Evolutionary conservation across 73 alveolate species (phyloP).

Genomic region (Stentor roeselii): DNA sequence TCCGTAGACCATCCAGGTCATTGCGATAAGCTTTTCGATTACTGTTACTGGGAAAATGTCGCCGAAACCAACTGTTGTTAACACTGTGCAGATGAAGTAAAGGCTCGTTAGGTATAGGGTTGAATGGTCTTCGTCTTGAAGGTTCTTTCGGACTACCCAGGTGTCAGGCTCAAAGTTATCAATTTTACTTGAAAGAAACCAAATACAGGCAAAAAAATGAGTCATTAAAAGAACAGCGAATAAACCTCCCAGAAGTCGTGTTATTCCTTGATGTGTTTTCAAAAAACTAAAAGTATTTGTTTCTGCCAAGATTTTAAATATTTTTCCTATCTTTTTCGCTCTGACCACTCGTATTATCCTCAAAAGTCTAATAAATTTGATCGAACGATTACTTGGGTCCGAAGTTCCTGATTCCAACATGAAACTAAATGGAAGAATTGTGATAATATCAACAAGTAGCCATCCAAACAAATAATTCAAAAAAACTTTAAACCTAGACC

Average conservation of each 20-base stretch:
- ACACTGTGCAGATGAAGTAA: slow-evolving; percentile 54
- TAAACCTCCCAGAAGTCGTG: slow-evolving; percentile 38
- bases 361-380: slow-evolving; percentile 44
- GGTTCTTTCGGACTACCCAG: slow-evolving; percentile 56
- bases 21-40: slow-evolving; percentile 45
- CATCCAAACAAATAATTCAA: slow-evolving; percentile 59
- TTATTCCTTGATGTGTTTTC: slow-evolving; percentile 41
- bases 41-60: slow-evolving; percentile 55
- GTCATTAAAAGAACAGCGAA: slow-evolving; percentile 36
- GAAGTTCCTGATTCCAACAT: neutral
- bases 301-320: slow-evolving; percentile 32
- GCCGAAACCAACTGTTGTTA: slow-evolving; percentile 67
- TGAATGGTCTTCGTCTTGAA: slow-evolving; percentile 42
- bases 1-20: slow-evolving; percentile 62
- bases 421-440: slow-evolving; percentile 58
- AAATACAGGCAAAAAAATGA: slow-evolving; percentile 62
- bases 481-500: slow-evolving; percentile 33
- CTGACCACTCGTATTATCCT: slow-evolving; percentile 44
- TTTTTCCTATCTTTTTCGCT: slow-evolving; percentile 33
- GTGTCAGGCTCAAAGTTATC: slow-evolving; percentile 62
- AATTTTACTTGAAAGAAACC: slow-evolving; percentile 60
- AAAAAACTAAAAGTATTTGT: slow-evolving; percentile 40
- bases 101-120: slow-evolving; percentile 43
- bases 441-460: slow-evolving; percentile 66
- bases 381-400: slow-evolving; percentile 38